Conservation (phyloP, 192 early-diverging fungal genomes). For the Globomyces pollinis-pini region DNA sequence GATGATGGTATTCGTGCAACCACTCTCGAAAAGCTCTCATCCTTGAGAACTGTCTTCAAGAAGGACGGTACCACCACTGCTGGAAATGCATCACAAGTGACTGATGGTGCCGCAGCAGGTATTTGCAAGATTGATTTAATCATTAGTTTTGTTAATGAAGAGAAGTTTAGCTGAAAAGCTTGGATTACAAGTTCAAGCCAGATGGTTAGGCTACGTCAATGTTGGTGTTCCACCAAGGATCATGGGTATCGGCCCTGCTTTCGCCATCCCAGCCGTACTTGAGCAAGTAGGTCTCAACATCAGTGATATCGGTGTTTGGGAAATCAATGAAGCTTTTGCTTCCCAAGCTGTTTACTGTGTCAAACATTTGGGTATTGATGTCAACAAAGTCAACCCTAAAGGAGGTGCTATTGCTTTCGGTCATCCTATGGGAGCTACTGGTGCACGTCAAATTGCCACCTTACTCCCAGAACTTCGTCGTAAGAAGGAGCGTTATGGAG, state of each 20-base stretch:
- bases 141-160: slow-evolving; percentile 76
- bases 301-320: slow-evolving; percentile 77
- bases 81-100: slow-evolving; percentile 95
- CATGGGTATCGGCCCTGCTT: slow-evolving; percentile 97
- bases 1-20: slow-evolving; percentile 92
- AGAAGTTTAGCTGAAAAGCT: slow-evolving; percentile 83
- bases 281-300: slow-evolving; percentile 68
- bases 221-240: slow-evolving; percentile 87
- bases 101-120: slow-evolving; percentile 94
- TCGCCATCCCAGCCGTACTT: slow-evolving; percentile 83
- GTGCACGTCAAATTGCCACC: slow-evolving; percentile 95
- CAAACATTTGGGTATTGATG: slow-evolving; percentile 76
- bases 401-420: slow-evolving; percentile 98
- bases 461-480: slow-evolving; percentile 87
- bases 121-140: too few species aligned
- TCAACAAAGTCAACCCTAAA: slow-evolving; percentile 94
- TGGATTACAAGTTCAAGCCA: slow-evolving; percentile 75
- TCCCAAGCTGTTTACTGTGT: slow-evolving; percentile 91
- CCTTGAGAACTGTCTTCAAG: slow-evolving; percentile 87
- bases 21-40: slow-evolving; percentile 70
- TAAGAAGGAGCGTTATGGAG: slow-evolving; percentile 74
- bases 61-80: slow-evolving; percentile 81
- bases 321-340: slow-evolving; percentile 98
- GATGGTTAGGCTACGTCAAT: slow-evolving; percentile 76
- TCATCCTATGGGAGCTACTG: slow-evolving; percentile 79